phyloP scores from a whole-genome alignment of 148 eudicot species.

The Hydrangea macrophylla region DNA sequence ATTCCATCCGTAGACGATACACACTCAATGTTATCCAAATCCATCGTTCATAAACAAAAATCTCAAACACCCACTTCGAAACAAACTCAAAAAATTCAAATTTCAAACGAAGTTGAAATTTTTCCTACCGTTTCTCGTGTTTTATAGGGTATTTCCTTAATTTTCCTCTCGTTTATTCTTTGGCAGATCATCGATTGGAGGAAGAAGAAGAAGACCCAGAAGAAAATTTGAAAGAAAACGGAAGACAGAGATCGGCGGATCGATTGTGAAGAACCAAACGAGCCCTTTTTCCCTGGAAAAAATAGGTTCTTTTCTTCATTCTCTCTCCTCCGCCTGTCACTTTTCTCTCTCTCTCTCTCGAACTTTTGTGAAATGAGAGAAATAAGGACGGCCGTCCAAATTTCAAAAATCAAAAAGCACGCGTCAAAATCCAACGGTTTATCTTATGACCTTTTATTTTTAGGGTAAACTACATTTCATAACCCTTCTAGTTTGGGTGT shows the following conservation, averaged over 20 bases:
- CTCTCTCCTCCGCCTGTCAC: no score
- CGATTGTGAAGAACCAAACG: conserved; percentile 14
- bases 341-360: conserved; percentile 23
- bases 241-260: conserved; percentile 9
- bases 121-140: conserved; percentile 1
- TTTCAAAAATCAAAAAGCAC: conserved; percentile 17
- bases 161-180: conserved; percentile 11
- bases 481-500: no score
- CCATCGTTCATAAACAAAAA: conserved; percentile 35
- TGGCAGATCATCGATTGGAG: not conserved
- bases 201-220: conserved; percentile 7
- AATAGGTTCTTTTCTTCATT: not conserved
- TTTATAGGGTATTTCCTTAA: no score
- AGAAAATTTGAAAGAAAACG: conserved; percentile 1
- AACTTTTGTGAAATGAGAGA: conserved; percentile 20
- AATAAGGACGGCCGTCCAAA: conserved; percentile 28
- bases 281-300: not conserved
- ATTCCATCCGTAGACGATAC: conserved; percentile 57
- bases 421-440: conserved; percentile 31
- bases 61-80: conserved; percentile 13
- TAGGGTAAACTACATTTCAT: no score
- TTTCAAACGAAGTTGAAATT: not conserved
- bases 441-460: not conserved
- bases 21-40: conserved; percentile 68
- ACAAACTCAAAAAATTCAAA: conserved; percentile 11